These are phyloP conservation scores for Tetrahymena borealis DNA, from an alignment of 73 alveolate genomes.

Conservation along the genomic window DNA sequence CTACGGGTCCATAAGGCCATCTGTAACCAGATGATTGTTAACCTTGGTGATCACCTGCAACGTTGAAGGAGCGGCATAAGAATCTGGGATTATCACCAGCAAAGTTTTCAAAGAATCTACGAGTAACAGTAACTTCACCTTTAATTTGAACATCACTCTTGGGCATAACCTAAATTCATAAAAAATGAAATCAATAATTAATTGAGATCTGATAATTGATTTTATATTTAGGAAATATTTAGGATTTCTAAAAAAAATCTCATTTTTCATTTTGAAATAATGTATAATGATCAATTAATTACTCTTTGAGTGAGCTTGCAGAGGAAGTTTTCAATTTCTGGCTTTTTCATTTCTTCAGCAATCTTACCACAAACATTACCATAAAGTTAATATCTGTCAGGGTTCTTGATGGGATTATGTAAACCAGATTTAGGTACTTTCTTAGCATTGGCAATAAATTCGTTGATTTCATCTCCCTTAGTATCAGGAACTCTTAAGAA, in stretches of 20 bases:
- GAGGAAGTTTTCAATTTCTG: slow-evolving; percentile 55
- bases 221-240: too few relatives aligned
- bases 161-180: slow-evolving; percentile 13
- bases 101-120: slow-evolving; percentile 65
- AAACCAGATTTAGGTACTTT: slow-evolving; percentile 57
- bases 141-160: slow-evolving; percentile 48
- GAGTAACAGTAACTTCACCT: slow-evolving; percentile 67
- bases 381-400: slow-evolving; percentile 63
- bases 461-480: slow-evolving; percentile 26
- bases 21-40: slow-evolving; percentile 64
- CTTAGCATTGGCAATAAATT: slow-evolving; percentile 30
- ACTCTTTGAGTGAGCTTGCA: slow-evolving; percentile 50
- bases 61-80: slow-evolving; percentile 47
- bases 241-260: too few relatives aligned
- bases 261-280: background rate
- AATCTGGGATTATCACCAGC: slow-evolving; percentile 75
- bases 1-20: slow-evolving; percentile 75
- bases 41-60: slow-evolving; percentile 73
- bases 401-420: slow-evolving; percentile 72
- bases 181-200: too few relatives aligned
- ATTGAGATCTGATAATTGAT: too few relatives aligned
- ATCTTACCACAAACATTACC: slow-evolving; percentile 63
- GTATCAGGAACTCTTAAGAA: slow-evolving; percentile 51
- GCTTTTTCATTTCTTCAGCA: slow-evolving; percentile 51
- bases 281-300: background rate